Evolutionary conservation across 2,329 filamentous ascomycete species (phyloP).

Genomic region (Hawksworthiomyces lignivorus): DNA sequence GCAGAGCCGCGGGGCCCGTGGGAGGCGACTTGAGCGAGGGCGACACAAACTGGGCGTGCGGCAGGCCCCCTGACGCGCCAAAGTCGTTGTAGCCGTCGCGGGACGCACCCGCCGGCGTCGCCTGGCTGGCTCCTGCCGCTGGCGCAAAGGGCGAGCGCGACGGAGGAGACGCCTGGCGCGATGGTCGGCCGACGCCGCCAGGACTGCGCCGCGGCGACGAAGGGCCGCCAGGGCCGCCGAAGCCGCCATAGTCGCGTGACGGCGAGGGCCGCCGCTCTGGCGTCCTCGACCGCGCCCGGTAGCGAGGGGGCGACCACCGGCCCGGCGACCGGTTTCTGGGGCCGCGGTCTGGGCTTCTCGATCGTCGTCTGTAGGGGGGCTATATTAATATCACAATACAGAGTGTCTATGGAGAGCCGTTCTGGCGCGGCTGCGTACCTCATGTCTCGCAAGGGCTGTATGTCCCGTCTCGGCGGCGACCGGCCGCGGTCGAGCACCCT

Average conservation of each 20-base stretch:
- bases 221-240: conserved; percentile 37
- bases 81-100: conserved; percentile 3
- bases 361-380: conserved; percentile 36
- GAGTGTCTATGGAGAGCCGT: too few species aligned
- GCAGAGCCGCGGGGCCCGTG: conserved; percentile 46
- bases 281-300: conserved; percentile 46
- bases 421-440: conserved; percentile 18
- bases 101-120: neutral
- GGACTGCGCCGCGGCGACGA: conserved; percentile 46
- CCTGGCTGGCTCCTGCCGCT: neutral
- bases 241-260: conserved; percentile 22
- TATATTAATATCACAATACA: neutral
- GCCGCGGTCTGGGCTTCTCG: conserved; percentile 45
- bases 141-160: conserved; percentile 24
- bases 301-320: conserved; percentile 35
- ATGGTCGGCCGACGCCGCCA: too few species aligned
- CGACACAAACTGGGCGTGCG: neutral
- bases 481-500: conserved; percentile 25
- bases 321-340: conserved; percentile 27
- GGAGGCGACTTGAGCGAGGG: conserved; percentile 35
- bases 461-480: conserved; percentile 33
- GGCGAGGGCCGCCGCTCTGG: conserved; percentile 43
- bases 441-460: conserved; percentile 27
- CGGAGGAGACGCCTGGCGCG: conserved; percentile 37
- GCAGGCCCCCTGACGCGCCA: neutral